Evolutionary conservation across 768 basidiomycete genomes (phyloP).

Genomic region (Leccinum fibrillosum): DNA sequence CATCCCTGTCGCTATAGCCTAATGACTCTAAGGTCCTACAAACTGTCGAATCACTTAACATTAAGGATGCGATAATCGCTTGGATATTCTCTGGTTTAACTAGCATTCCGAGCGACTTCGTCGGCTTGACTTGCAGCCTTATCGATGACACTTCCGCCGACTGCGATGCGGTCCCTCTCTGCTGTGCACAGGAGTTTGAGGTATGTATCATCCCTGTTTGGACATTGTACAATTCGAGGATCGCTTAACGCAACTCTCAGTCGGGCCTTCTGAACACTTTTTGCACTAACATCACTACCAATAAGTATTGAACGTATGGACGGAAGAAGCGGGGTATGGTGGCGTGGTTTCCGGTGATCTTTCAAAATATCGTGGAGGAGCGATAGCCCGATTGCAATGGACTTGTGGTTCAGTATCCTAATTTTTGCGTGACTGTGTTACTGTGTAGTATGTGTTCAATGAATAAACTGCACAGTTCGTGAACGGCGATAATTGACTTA

Average conservation of each 20-base stretch:
- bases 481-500: too few relatives aligned
- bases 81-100: not conserved
- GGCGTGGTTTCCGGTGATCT: not conserved
- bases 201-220: not conserved
- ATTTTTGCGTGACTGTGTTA: too few relatives aligned
- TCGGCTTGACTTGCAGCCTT: not conserved
- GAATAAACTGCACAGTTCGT: not conserved
- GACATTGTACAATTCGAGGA: not conserved
- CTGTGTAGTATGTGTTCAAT: too few relatives aligned
- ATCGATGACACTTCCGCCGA: not conserved
- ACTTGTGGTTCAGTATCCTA: not conserved
- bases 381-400: not conserved
- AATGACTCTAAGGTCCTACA: not conserved
- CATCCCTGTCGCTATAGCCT: not conserved
- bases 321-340: not conserved
- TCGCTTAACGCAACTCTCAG: not conserved
- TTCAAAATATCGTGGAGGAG: not conserved
- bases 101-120: not conserved
- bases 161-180: not conserved
- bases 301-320: not conserved
- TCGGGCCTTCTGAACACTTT: not conserved
- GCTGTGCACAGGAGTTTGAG: not conserved
- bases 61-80: not conserved
- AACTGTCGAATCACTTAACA: not conserved
- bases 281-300: not conserved